Evolutionary conservation across 148 eudicot species (phyloP), one percentile per base, ranked within the genome.

Genomic region (Diospyros lotus): DNA sequence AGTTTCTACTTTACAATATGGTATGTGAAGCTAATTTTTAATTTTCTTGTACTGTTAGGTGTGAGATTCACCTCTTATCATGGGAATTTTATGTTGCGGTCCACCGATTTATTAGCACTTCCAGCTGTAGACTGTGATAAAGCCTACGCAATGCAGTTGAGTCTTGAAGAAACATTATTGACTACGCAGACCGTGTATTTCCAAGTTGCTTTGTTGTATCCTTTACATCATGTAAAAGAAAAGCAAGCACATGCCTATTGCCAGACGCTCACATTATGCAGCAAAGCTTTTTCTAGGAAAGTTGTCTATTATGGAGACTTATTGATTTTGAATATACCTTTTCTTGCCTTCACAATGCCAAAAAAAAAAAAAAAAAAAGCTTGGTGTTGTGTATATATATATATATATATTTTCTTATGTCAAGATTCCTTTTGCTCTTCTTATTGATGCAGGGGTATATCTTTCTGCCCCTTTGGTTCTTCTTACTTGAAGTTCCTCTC

Each of bases 61-160:
- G 94, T 95, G 74, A 86, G 91, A 60, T 95, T 93, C 78, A 88
- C 89, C 52, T 85, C 99, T 53, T 95, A 93, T 80, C 99, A 95
- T 80, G 99, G 99, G 56, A 91, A 95, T 84, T 95, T 95, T 79
- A 95, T 95, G 99, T 84, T 93, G 76, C 80, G 99, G 81, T 95
- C 99, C 77, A 93, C 99, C 58, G 99, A 95, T 86, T 78, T 95
- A 78, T 52, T 95, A 62, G 99, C 99, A 10, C 99, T 95, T 83
- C 99, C 99, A 59, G 98, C 99, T 69, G 97, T 91, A 64, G 99
- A 95, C 84, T 95, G 94, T 84, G 98, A 95, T 72, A 95, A 93
- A 84, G 99, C 99, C 73, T 91, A 88, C 69, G 93, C 94, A 56
- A 91, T 87, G 88, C 99, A 92, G 78, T 79, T 93, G 77, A 80